These are phyloP conservation scores for Theobroma cacao DNA, from an alignment of 345 rosid species.

Conservation along the genomic window DNA sequence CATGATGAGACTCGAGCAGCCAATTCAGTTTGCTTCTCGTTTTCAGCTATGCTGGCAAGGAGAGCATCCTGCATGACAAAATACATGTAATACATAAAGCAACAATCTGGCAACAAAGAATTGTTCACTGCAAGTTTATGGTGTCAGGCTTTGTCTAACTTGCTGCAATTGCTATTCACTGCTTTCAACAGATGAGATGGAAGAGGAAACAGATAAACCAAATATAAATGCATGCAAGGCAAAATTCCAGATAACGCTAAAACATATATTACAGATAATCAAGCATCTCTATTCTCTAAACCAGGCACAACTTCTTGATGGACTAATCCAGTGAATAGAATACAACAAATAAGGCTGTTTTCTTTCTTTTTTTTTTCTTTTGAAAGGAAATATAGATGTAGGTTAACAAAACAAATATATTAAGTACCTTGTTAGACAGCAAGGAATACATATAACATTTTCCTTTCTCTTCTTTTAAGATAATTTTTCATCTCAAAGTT, in stretches of 20 bases:
- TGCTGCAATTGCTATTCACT: not conserved
- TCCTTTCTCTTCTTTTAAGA: not conserved
- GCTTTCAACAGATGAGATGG: not conserved
- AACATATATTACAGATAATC: not conserved
- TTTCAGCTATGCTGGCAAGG: constrained; percentile 90
- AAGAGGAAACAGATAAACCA: not conserved
- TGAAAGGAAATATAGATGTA: not conserved
- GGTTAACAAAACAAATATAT: not conserved
- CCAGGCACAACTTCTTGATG: not conserved
- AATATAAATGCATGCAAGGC: not conserved
- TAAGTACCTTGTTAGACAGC: not conserved
- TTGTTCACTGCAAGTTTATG: not conserved
- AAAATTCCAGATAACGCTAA: not conserved
- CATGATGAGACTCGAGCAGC: constrained; percentile 89
- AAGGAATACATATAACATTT: not conserved
- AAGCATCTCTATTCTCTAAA: not conserved
- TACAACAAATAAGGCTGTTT: not conserved
- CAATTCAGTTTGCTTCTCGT: constrained; percentile 85
- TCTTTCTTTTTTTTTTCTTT: not conserved
- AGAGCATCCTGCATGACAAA: constrained; percentile 69
- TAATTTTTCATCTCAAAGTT: not conserved
- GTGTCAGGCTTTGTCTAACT: not conserved
- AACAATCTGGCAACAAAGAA: not conserved
- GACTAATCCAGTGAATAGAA: not conserved
- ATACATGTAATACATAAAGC: not conserved